Percentiles rank a stretch among this genome's conserved stretches.
Conservation (phyloP, 352 stramenopile species). For the Pythium rishiriense region DNA sequence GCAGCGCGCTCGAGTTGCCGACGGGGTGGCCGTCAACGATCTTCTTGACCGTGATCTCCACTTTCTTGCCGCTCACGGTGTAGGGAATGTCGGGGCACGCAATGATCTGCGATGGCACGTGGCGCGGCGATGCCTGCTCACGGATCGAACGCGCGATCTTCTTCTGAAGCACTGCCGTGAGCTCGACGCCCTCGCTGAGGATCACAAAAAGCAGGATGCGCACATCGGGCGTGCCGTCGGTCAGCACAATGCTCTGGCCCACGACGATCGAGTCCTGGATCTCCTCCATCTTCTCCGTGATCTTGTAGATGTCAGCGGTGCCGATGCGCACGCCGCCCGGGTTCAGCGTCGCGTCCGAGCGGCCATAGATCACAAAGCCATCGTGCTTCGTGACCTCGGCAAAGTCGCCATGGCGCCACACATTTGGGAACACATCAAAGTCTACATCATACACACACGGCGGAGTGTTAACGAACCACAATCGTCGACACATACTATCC, state of each 20-base stretch:
- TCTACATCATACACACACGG: conserved; percentile 33
- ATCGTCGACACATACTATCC: conserved; percentile 18
- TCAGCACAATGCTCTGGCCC: conserved; percentile 60
- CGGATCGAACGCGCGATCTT: conserved; percentile 56
- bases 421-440: conserved; percentile 74
- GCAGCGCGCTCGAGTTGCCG: conserved; percentile 63
- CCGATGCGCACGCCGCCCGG: conserved; percentile 76
- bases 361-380: conserved; percentile 75
- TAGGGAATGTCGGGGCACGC: conserved; percentile 72
- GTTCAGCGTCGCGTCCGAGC: conserved; percentile 79
- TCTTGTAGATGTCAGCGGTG: conserved; percentile 81
- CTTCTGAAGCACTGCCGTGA: conserved; percentile 51
- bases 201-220: conserved; percentile 79
- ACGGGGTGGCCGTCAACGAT: conserved; percentile 63
- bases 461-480: not conserved
- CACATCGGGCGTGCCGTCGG: conserved; percentile 68
- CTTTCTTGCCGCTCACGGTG: conserved; percentile 81
- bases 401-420: conserved; percentile 87
- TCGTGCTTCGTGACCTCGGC: conserved; percentile 60
- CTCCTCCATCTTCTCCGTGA: conserved; percentile 67
- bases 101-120: conserved; percentile 65
- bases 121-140: conserved; percentile 60
- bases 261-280: conserved; percentile 70
- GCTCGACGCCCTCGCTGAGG: conserved; percentile 40
- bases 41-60: conserved; percentile 80